Conservation (phyloP, 164 flowering plant genomes). For the Taxillus chinensis region DNA sequence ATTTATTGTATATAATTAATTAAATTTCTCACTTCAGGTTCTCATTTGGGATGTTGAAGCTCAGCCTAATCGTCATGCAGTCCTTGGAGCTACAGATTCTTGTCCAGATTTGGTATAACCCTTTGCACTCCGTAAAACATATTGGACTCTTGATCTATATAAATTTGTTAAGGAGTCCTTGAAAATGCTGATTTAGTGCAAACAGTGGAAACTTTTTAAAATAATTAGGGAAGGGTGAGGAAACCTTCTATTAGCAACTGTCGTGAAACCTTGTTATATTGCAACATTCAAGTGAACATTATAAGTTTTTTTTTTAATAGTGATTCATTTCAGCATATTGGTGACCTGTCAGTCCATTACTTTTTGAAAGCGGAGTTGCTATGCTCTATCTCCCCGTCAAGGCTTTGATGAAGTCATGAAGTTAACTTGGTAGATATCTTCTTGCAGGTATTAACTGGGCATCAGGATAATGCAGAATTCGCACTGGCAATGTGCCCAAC, state of each 20-base stretch:
- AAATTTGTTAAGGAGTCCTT: not conserved
- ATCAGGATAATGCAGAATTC: conserved; percentile 93
- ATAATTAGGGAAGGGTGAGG: no score
- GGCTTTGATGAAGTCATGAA: not conserved
- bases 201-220: no score
- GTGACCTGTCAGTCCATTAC: not conserved
- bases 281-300: not conserved
- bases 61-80: conserved; percentile 94
- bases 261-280: not conserved
- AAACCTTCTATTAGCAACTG: not conserved
- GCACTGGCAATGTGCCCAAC: conserved; percentile 95
- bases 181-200: not conserved
- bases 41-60: conserved; percentile 93
- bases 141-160: not conserved
- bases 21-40: conserved; percentile 34
- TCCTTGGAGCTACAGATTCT: conserved; percentile 71
- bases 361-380: not conserved
- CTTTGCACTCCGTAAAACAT: not conserved
- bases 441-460: conserved; percentile 49
- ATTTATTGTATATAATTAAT: not conserved
- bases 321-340: not conserved
- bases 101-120: conserved; percentile 70
- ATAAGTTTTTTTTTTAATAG: not conserved
- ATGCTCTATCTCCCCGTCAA: not conserved
- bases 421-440: not conserved